These are phyloP conservation scores for Fusarium sp. DNA, from an alignment of 2,329 filamentous ascomycete species.

Conservation along the genomic window DNA sequence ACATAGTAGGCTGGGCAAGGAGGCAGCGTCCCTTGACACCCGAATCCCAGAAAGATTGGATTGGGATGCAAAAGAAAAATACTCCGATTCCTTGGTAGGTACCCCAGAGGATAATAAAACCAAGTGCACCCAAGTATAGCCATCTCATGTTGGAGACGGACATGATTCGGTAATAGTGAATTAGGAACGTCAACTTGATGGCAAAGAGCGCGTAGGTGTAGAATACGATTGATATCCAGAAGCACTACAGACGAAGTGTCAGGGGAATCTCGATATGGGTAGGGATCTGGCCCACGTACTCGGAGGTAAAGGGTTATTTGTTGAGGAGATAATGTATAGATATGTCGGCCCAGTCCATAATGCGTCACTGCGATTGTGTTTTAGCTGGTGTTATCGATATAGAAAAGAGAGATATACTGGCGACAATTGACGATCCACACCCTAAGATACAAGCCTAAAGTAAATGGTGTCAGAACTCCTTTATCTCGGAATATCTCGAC, in stretches of 20 bases:
- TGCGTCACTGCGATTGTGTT: conserved; percentile 16
- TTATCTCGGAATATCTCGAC: rapidly evolving
- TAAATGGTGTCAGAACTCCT: not conserved
- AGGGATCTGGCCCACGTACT: not conserved
- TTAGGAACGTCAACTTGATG: conserved; percentile 28
- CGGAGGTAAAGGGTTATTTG: not conserved
- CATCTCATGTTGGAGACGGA: conserved; percentile 18
- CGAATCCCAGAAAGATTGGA: conserved; percentile 23
- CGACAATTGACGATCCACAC: conserved; percentile 11
- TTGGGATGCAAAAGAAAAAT: not conserved
- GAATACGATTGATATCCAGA: conserved; percentile 34
- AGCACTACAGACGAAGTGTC: not conserved
- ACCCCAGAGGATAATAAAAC: not conserved
- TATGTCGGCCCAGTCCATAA: conserved; percentile 31
- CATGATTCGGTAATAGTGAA: conserved; percentile 37
- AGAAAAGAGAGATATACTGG: not conserved
- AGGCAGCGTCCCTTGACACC: conserved; percentile 14
- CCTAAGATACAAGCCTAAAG: conserved; percentile 10
- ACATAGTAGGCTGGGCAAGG: not conserved
- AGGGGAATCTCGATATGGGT: rapidly evolving
- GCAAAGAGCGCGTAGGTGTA: conserved; percentile 7
- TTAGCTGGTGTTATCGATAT: not conserved
- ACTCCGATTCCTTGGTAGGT: not conserved
- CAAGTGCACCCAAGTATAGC: not conserved
- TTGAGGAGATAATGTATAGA: not conserved